These are phyloP conservation scores for Macrotyloma uniflorum DNA, from an alignment of 306 rosid genomes.

Conservation along the genomic window DNA sequence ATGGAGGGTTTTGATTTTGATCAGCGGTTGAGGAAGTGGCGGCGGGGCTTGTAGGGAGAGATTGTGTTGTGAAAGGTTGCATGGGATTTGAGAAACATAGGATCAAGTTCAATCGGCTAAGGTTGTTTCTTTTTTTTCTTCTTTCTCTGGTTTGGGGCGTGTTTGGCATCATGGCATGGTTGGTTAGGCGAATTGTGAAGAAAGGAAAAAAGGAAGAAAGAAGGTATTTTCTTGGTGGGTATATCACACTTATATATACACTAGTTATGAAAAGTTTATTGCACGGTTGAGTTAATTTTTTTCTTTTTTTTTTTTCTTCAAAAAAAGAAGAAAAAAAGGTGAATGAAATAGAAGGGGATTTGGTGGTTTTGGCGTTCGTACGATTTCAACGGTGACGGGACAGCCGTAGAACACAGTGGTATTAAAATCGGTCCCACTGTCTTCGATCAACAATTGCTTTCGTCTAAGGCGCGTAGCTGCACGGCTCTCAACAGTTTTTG, in stretches of 20 bases:
- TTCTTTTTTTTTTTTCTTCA: neutral
- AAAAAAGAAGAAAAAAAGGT: neutral
- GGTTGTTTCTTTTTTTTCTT: slow-evolving; percentile 23
- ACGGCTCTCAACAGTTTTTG: neutral
- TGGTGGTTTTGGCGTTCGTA: slow-evolving; percentile 5
- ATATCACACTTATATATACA: neutral
- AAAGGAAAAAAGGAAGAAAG: neutral
- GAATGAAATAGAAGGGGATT: neutral
- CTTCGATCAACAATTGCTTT: neutral
- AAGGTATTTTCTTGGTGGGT: neutral
- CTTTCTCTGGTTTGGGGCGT: slow-evolving; percentile 22
- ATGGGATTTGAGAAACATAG: slow-evolving; percentile 71
- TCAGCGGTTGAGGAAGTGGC: neutral
- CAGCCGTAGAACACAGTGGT: slow-evolving; percentile 18
- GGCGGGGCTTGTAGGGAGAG: slow-evolving; percentile 22
- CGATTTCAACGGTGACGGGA: slow-evolving; percentile 31
- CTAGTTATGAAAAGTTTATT: neutral
- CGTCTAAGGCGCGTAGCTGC: neutral
- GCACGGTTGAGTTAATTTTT: neutral
- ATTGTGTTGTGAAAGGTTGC: slow-evolving; percentile 39
- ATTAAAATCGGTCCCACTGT: neutral
- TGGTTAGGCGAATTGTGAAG: neutral
- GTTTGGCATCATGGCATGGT: slow-evolving; percentile 48
- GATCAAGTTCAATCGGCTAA: slow-evolving; percentile 54
- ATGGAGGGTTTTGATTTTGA: slow-evolving; percentile 28